Conservation (phyloP, 805 yeast species). For the Hanseniaspora taiwanica region DNA sequence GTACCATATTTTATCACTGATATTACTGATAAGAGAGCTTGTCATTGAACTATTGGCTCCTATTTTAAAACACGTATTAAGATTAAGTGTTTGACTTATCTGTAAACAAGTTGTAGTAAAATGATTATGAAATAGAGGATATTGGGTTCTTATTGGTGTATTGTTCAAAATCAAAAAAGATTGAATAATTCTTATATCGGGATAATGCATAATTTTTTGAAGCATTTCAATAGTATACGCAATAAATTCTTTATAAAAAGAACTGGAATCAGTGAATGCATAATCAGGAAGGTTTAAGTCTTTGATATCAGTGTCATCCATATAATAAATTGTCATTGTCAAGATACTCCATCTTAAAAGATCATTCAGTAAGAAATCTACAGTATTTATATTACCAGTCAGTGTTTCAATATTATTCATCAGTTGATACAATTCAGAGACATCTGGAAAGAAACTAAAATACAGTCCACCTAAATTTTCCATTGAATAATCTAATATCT, state of each 20-base stretch:
- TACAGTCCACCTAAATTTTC: constrained; percentile 21
- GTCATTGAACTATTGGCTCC: neutral
- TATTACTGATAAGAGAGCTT: constrained; percentile 12
- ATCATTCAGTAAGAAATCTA: constrained; percentile 16
- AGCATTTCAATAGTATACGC: constrained; percentile 10
- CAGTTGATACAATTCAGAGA: constrained; percentile 19
- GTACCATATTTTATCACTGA: constrained; percentile 19
- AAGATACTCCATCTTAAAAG: constrained; percentile 20
- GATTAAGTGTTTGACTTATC: constrained; percentile 14
- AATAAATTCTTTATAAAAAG: constrained; percentile 10
- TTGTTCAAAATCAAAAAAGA: constrained; percentile 14
- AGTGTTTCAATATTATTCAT: too few relatives aligned
- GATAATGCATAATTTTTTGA: constrained; percentile 10
- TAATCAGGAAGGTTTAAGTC: neutral
- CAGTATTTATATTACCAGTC: constrained; percentile 11
- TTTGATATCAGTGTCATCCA: constrained; percentile 8
- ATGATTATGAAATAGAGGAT: constrained; percentile 9
- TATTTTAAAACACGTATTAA: constrained; percentile 9
- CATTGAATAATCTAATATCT: constrained; percentile 17
- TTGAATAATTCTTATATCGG: constrained; percentile 19
- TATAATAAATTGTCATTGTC: constrained; percentile 17
- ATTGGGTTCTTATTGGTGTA: constrained; percentile 12
- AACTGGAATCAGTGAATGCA: constrained; percentile 11
- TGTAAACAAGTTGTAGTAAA: constrained; percentile 15
- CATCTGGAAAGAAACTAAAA: constrained; percentile 21